These are phyloP conservation scores for Diutina siamensis DNA, from an alignment of 1,139 yeast species.

Conservation along the genomic window DNA sequence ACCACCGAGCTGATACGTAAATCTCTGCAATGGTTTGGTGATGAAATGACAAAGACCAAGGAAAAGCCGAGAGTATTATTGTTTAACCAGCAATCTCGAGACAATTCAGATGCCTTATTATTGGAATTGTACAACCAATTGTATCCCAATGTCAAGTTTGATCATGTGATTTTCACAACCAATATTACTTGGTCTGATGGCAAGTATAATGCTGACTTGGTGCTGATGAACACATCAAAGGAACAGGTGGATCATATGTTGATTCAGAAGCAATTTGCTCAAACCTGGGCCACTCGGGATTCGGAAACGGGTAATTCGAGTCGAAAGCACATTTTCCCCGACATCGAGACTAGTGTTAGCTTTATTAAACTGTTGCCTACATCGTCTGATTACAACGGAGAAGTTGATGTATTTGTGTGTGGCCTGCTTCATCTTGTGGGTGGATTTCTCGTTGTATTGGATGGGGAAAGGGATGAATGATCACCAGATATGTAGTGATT, in stretches of 20 bases:
- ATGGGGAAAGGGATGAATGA: background rate
- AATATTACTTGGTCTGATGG: constrained; percentile 89
- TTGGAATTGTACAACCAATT: constrained; percentile 37
- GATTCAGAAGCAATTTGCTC: constrained; percentile 71
- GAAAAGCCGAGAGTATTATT: constrained; percentile 37
- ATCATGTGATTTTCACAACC: constrained; percentile 76
- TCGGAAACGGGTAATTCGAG: constrained; percentile 15
- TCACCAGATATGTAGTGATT: background rate
- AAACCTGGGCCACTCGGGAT: constrained; percentile 54
- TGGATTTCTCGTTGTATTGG: constrained; percentile 66
- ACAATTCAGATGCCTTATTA: constrained; percentile 55
- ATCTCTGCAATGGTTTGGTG: constrained; percentile 69
- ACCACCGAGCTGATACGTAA: constrained; percentile 77
- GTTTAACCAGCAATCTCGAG: constrained; percentile 92
- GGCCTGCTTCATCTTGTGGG: constrained; percentile 95
- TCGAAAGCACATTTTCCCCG: constrained; percentile 47
- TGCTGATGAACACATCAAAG: constrained; percentile 72
- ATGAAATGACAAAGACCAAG: constrained; percentile 14
- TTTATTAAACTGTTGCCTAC: constrained; percentile 16
- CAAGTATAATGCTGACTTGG: constrained; percentile 66
- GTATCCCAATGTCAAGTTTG: constrained; percentile 33
- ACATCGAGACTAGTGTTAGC: constrained; percentile 65
- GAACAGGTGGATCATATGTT: constrained; percentile 59
- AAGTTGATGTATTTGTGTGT: constrained; percentile 72
- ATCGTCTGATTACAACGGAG: constrained; percentile 1